phyloP scores from a whole-genome alignment of 208 protist species.

The Tritrichomonas musculus region DNA sequence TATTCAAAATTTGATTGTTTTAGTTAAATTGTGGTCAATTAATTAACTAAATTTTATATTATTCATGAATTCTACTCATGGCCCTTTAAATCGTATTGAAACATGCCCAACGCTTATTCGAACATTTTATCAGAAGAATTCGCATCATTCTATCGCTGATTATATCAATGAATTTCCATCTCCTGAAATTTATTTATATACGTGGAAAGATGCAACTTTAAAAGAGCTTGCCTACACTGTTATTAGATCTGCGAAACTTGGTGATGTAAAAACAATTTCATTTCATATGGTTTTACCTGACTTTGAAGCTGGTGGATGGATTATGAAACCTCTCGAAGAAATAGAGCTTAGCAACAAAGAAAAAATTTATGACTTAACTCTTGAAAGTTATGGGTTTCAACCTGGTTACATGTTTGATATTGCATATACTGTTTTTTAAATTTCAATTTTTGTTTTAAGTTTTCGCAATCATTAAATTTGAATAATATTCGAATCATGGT shows the following conservation, averaged over 20 bases:
- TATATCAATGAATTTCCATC: neutral
- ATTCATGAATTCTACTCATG: too few relatives aligned
- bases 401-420: neutral
- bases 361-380: neutral
- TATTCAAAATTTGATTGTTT: too few relatives aligned
- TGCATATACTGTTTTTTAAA: neutral
- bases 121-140: neutral
- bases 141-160: neutral
- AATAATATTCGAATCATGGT: too few relatives aligned
- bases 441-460: too few relatives aligned
- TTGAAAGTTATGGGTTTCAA: neutral
- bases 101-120: neutral
- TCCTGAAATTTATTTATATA: neutral
- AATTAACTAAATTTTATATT: too few relatives aligned
- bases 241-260: neutral
- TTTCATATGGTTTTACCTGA: neutral
- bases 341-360: neutral
- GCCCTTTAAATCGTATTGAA: neutral
- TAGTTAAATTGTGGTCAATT: too few relatives aligned
- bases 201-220: constrained; percentile 3
- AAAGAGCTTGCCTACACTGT: neutral
- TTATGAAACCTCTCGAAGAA: neutral
- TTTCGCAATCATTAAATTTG: too few relatives aligned
- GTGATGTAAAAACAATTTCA: neutral
- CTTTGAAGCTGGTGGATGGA: neutral